A percentile compares a stretch with the other conserved stretches of the same genome.
These are phyloP conservation scores for Ceratobasidium sp. DNA, from an alignment of 1,284 basidiomycete species.

Conservation along the genomic window DNA sequence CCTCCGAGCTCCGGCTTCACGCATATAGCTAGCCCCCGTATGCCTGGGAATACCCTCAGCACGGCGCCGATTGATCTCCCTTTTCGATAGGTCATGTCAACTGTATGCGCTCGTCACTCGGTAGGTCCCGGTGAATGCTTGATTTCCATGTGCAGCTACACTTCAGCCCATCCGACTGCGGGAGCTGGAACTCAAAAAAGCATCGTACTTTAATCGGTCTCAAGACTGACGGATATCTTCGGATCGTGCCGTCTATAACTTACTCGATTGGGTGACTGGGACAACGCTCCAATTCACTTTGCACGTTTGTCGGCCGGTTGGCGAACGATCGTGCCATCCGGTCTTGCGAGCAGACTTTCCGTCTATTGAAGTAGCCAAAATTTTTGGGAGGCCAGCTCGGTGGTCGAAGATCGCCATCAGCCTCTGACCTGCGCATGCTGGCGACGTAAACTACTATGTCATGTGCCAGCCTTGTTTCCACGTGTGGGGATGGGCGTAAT, in stretches of 20 bases:
- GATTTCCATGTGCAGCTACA: not conserved
- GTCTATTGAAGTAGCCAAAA: not conserved
- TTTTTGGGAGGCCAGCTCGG: not conserved
- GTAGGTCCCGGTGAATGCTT: not conserved
- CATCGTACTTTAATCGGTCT: not conserved
- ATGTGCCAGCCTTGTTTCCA: constrained; percentile 19
- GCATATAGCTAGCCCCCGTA: not conserved
- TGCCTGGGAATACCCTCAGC: not conserved
- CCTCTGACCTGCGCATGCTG: not conserved
- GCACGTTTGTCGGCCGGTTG: constrained; percentile 19
- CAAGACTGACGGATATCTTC: constrained; percentile 6
- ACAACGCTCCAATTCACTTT: not conserved
- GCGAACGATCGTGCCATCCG: not conserved
- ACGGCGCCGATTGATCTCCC: not conserved
- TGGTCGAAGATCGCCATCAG: constrained; percentile 1
- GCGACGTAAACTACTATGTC: not conserved
- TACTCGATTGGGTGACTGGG: not conserved
- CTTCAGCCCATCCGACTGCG: too few relatives aligned
- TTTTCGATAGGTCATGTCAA: not conserved
- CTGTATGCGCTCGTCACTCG: not conserved
- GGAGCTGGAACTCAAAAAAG: not conserved
- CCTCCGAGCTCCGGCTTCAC: constrained; percentile 11
- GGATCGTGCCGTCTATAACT: not conserved
- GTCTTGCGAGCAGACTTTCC: not conserved
- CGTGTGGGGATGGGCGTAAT: not conserved